phyloP scores from a whole-genome alignment of 2,329 filamentous ascomycete genomes.

The Fusarium tuaranense region DNA sequence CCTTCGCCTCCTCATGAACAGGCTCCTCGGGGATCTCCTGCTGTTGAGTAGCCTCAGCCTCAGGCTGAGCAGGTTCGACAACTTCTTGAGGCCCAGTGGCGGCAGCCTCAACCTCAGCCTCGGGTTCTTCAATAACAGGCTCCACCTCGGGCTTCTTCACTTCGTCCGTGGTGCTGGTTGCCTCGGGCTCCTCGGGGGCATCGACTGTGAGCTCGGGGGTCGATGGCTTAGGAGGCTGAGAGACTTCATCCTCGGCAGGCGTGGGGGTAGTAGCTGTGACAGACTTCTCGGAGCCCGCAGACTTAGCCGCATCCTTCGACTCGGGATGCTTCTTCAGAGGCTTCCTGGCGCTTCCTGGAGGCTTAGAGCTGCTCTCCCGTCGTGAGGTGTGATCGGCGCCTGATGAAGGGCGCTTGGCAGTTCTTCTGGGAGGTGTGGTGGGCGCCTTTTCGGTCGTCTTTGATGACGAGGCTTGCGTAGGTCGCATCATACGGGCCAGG shows the following conservation, averaged over 20 bases:
- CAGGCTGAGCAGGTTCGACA: constrained; percentile 12
- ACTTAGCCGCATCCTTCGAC: constrained; percentile 4
- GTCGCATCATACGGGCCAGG: constrained; percentile 84
- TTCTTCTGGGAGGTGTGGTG: constrained; percentile 61
- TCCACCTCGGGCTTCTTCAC: constrained; percentile 8
- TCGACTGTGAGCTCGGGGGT: constrained; percentile 9
- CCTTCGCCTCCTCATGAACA: constrained; percentile 2
- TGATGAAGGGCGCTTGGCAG: constrained; percentile 39
- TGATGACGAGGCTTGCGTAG: constrained; percentile 75
- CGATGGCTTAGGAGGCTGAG: constrained; percentile 14
- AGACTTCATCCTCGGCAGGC: constrained; percentile 11
- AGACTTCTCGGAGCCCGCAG: constrained; percentile 17
- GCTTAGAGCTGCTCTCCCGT: constrained; percentile 41
- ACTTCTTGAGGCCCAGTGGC: constrained; percentile 30
- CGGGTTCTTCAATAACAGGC: constrained; percentile 14
- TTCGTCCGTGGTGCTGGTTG: not conserved
- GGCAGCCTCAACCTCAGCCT: constrained; percentile 25
- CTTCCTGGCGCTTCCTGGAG: constrained; percentile 41
- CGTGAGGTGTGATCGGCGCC: constrained; percentile 31
- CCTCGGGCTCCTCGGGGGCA: constrained; percentile 2
- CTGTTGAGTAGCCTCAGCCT: constrained; percentile 19
- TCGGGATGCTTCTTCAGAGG: constrained; percentile 15
- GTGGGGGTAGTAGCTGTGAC: constrained; percentile 8
- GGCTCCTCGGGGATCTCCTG: constrained; percentile 13
- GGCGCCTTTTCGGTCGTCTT: constrained; percentile 74